Evolutionary conservation across 225 moss, liverwort and hornwort species (phyloP).

Genomic region (Thuidium tamariscinum): DNA sequence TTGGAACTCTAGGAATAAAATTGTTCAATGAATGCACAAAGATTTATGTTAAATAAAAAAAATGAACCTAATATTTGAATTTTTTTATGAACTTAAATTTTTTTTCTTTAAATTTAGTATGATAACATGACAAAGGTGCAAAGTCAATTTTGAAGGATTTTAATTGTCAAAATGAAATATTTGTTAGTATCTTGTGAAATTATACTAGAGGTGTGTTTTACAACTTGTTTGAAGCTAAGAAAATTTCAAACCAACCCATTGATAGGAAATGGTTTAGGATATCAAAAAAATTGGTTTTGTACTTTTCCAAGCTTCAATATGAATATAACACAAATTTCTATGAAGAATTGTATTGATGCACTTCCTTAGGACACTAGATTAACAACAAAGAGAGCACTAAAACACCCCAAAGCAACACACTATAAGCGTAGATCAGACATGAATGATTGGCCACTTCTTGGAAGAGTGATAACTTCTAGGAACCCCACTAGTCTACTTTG

Average conservation of each 20-base stretch:
- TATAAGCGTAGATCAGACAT: too few relatives aligned
- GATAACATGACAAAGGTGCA: not conserved
- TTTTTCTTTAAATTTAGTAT: not conserved
- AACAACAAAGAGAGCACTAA: too few relatives aligned
- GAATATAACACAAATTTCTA: too few relatives aligned
- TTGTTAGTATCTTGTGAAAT: not conserved
- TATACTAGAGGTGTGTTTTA: not conserved
- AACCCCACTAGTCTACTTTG: too few relatives aligned
- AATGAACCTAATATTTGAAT: accelerated
- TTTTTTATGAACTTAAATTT: not conserved
- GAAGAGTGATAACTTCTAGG: too few relatives aligned
- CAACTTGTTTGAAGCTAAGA: accelerated
- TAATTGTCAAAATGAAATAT: not conserved
- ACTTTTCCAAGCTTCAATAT: too few relatives aligned
- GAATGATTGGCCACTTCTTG: too few relatives aligned
- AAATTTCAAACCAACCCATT: accelerated
- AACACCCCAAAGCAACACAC: too few relatives aligned
- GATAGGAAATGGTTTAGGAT: too few relatives aligned
- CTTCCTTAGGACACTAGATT: too few relatives aligned
- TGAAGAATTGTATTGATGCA: too few relatives aligned
- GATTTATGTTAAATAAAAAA: not conserved
- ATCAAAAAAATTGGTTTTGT: too few relatives aligned
- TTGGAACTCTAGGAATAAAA: accelerated
- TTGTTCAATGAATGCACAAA: not conserved
- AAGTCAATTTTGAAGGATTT: not conserved